These are phyloP conservation scores for Fusarium austroafricanum DNA, from an alignment of 2,329 filamentous ascomycete genomes.

Conservation along the genomic window DNA sequence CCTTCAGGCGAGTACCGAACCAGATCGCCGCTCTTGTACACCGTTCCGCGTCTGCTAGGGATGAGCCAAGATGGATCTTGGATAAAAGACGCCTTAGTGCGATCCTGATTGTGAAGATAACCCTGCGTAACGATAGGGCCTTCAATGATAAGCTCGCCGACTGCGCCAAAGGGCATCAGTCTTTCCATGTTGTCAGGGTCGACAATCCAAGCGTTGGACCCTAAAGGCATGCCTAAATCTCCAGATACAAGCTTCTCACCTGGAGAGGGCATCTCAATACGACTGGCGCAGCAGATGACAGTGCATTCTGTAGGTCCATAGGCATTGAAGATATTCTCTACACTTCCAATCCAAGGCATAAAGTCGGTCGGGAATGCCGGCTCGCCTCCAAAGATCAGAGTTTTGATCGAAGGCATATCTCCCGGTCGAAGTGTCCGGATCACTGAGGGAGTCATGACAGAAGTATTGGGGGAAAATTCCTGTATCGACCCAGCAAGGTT, in stretches of 20 bases:
- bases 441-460: conserved; percentile 1
- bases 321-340: background rate
- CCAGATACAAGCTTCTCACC: background rate
- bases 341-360: background rate
- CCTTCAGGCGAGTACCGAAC: conserved; percentile 1
- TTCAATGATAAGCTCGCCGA: conserved; percentile 40
- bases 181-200: conserved; percentile 9
- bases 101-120: conserved; percentile 13
- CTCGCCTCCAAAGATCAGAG: conserved; percentile 5
- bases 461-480: background rate
- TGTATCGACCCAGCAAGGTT: conserved; percentile 5
- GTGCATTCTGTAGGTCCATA: conserved; percentile 15
- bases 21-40: conserved; percentile 10
- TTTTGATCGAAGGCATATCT: background rate
- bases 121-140: conserved; percentile 29
- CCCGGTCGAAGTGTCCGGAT: background rate
- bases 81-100: background rate
- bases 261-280: background rate
- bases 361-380: background rate
- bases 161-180: conserved; percentile 27
- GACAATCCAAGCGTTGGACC: conserved; percentile 26
- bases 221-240: conserved; percentile 4
- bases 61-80: conserved; percentile 2
- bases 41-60: background rate
- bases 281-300: background rate